These are phyloP conservation scores for Posidonia oceanica DNA, from an alignment of 116 monocot genomes.

Conservation along the genomic window DNA sequence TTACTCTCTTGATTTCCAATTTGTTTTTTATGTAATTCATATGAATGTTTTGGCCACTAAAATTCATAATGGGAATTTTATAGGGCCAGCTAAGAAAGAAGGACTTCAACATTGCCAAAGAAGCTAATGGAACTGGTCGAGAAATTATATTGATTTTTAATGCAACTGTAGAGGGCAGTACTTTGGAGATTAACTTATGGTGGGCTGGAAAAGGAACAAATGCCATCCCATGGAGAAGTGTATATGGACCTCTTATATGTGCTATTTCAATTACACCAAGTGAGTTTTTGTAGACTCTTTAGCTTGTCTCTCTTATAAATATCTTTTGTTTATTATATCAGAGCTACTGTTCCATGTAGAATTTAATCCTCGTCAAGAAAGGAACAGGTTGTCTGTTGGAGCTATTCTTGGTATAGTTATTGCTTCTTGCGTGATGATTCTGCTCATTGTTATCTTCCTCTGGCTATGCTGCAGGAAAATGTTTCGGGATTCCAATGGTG, in stretches of 20 bases:
- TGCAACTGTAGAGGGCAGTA: constrained; percentile 23
- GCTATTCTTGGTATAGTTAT: constrained; percentile 16
- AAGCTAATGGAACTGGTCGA: constrained; percentile 39
- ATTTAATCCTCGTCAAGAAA: background rate
- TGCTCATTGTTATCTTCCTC: constrained; percentile 7
- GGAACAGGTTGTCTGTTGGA: constrained; percentile 9
- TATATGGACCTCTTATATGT: constrained; percentile 72
- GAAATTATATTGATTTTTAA: constrained; percentile 34
- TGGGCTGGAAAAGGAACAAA: constrained; percentile 79
- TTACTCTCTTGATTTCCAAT: too few relatives aligned
- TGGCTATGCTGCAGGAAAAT: background rate
- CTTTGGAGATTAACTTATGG: constrained; percentile 39
- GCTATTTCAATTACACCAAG: constrained; percentile 66
- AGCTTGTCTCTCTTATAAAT: background rate
- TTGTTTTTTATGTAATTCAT: too few relatives aligned
- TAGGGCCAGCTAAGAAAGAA: constrained; percentile 42
- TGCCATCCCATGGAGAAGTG: constrained; percentile 38
- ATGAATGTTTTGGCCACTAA: too few relatives aligned
- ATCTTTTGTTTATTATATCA: background rate
- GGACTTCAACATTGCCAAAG: constrained; percentile 60
- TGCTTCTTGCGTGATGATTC: constrained; percentile 6
- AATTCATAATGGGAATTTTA: background rate
- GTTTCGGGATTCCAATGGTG: background rate
- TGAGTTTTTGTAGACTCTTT: constrained; percentile 2
- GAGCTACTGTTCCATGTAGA: background rate